A percentile compares a stretch with the other conserved stretches of the same genome.
Evolutionary conservation across 2,329 filamentous ascomycete species (phyloP).

Genomic region (Xylariaceae sp.): DNA sequence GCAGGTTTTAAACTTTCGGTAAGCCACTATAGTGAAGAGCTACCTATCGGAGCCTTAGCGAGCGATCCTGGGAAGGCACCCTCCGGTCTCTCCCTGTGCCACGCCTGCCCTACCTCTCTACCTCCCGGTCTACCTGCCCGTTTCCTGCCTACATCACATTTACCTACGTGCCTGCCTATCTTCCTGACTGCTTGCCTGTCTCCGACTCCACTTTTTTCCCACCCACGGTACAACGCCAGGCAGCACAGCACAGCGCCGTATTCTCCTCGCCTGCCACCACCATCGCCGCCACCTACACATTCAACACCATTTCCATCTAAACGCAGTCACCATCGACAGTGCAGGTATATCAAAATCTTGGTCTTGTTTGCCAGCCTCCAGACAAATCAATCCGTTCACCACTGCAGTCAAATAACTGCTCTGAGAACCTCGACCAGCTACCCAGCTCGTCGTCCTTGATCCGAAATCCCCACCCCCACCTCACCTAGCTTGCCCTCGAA

Average conservation of each 20-base stretch:
- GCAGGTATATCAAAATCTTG: background rate
- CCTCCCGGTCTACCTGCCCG: background rate
- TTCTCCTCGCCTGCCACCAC: background rate
- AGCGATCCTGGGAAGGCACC: background rate
- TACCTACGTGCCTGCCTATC: background rate
- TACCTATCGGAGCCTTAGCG: background rate
- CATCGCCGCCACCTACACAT: background rate
- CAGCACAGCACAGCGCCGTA: background rate
- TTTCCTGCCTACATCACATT: background rate
- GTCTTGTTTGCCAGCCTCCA: background rate
- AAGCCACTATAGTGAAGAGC: slow-evolving; percentile 4
- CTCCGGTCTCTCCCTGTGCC: slow-evolving; percentile 4
- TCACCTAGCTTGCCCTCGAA: background rate
- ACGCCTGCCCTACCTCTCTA: slow-evolving; percentile 10
- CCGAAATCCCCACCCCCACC: slow-evolving; percentile 1
- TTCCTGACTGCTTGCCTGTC: background rate
- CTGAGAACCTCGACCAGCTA: background rate
- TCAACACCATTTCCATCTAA: background rate
- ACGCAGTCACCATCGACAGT: background rate
- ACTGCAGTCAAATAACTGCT: background rate
- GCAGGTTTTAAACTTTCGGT: slow-evolving; percentile 3
- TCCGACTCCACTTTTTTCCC: background rate
- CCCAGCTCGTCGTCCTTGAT: background rate
- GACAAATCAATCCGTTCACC: background rate
- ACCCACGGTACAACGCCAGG: slow-evolving; percentile 5